phyloP scores from a whole-genome alignment of 2,329 filamentous ascomycete genomes.

The Cercospora sp. region DNA sequence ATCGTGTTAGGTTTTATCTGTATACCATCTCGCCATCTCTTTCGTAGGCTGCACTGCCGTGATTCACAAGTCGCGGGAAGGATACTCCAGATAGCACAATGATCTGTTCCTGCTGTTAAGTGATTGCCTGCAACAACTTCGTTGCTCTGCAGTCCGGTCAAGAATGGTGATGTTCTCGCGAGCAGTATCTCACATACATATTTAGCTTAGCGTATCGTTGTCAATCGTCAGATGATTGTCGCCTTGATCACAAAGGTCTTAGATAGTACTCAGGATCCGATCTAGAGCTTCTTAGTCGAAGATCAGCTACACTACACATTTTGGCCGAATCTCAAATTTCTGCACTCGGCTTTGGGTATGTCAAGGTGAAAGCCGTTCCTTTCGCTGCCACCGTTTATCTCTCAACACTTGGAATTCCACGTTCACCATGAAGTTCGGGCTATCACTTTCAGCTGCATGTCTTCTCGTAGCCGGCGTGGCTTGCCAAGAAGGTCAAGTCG shows the following conservation, averaged over 20 bases:
- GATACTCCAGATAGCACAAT: too few relatives aligned
- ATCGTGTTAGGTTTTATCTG: too few relatives aligned
- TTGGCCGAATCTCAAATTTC: not conserved
- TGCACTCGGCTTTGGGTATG: not conserved
- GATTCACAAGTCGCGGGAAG: too few relatives aligned
- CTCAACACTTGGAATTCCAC: not conserved
- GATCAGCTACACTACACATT: not conserved
- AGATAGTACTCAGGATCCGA: not conserved
- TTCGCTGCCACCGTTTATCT: not conserved
- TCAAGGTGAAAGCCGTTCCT: not conserved
- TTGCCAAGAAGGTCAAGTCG: not conserved
- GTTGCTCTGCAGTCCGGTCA: not conserved
- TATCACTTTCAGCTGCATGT: not conserved
- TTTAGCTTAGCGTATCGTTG: not conserved
- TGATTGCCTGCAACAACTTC: not conserved
- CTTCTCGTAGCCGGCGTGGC: not conserved
- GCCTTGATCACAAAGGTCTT: not conserved
- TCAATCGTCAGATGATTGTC: not conserved
- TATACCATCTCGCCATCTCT: too few relatives aligned
- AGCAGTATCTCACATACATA: not conserved
- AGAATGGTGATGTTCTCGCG: not conserved
- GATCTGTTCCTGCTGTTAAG: not conserved
- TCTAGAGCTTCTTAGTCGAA: not conserved
- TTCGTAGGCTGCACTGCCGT: too few relatives aligned
- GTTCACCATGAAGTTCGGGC: not conserved